Base-by-base conservation (phyloP, 1,139 yeast genomes). In the Starmera stellimalicola region DNA sequence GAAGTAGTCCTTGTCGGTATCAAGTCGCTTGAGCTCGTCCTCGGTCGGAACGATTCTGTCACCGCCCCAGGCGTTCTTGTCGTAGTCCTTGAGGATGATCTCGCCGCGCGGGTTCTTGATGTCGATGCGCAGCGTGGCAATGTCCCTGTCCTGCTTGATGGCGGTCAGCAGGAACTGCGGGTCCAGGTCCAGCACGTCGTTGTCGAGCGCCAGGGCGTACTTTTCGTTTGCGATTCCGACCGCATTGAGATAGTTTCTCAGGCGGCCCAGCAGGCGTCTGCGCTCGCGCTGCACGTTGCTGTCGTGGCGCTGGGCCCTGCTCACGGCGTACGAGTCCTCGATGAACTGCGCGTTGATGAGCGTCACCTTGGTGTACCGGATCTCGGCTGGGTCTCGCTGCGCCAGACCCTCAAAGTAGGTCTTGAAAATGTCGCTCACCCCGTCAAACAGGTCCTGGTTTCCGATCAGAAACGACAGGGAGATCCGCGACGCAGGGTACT, bases 21-120 rank as follows among this genome's bases (percentile, higher is more conserved):
- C 74, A 37, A 68, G 61, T 55, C 64, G 58, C 30, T 47, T 57
- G 41, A 22, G 63, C 50, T 70, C 74, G 53, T 68, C 73, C 11
- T 51, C 55, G 17, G 68, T 63, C 41, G 77, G 77, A 54, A 65
- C 58, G 44, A 62, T 61, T 62, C 54, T 37, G 14, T 23, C 16
- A 10, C 54, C 54, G 6, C 22, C 37, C 54, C 54, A 49, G 12
- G 52, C 44, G 31, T 49, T 49, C 33, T 45, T 48, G 30, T 49
- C 54, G 34, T 48, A 49, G 27, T 49, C 48, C 5, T n/a, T 5
- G 22, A 34, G 39, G 29, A 39, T 36, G 7, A 38, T 35, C 6
- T 27, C 34, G 11, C 48, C 52, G 18, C 46, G 43, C 15, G 38
- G 34, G 12, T 22, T 14, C 11, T 22, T 3, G 6, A 22, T 27